Evolutionary conservation across 345 rosid species (phyloP), one percentile per base, ranked within the genome.

Genomic region (Moricandia arvensis): DNA sequence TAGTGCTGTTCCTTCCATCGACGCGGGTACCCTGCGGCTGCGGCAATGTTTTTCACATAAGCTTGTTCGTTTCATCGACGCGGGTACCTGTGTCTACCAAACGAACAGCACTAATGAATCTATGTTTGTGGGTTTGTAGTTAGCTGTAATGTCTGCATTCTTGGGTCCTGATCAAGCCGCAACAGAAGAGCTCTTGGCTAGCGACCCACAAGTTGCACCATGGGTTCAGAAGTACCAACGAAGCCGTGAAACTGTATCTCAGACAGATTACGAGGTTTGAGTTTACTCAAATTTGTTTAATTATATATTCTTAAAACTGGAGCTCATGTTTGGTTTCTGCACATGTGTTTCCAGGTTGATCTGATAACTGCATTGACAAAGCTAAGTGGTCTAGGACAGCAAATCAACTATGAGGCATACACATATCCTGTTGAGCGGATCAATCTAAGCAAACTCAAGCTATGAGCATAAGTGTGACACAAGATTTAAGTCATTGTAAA

Each of bases 81-180:
- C 24, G 24, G 24, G 24, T 21, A 21, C 24, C 24, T 21, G 24
- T 2, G 24, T 21, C 2, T 21, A 21, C 24, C 24, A 21, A 21
- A 21, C 24, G 24, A 21, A 21, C 24, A 21, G 2, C 24, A 21
- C 24, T 21, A 7, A 16, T 33, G 5, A 8, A 7, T 27, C 53
- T 7, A 9, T 27, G 49, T 31, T 29, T 59, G 29, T 86, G 91
- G 97, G 13, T 47, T 47, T 66, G 29, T 86, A 93, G 97, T 76
- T 91, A 35, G 98, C 96, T 58, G 97, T 94, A 62, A 86, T 90
- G 96, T 94, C 95, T 55, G 97, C 93, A 9, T 94, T 94, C 88
- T 71, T 94, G 86, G 97, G 98, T 71, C 96, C 96, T 30, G 95
- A 94, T 75, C 98, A 91, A 83, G 60, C 70, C 11, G 91, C 96